Evolutionary conservation across 495 filamentous ascomycete genomes (phyloP), one percentile per base, ranked within the genome.

Genomic region (Achaetomiella virescens): DNA sequence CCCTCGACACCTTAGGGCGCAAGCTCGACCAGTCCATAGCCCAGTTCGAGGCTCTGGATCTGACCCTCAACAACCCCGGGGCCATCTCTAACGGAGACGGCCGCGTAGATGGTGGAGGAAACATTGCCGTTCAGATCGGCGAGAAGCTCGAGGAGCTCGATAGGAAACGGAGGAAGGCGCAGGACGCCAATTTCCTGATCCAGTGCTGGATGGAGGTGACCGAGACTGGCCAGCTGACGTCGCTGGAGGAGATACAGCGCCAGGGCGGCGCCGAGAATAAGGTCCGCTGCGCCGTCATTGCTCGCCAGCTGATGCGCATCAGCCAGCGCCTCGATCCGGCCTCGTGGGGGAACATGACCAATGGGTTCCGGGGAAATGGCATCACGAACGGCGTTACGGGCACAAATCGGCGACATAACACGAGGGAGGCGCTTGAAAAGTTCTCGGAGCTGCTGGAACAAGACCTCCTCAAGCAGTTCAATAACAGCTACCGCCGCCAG

Each of bases 361-460:
- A 82, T 55, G 75, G 76, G 18, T 61, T 70, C 48, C 68, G 67
- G 42, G 72, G 70, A 24, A 87, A 85, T 67, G 84, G 84, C 12
- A 61, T 75, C 38, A 76, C 72, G 46, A 81, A 74, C 64, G 70
- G 76, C 57, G 64, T 76, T 60, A 57, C 64, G 37, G 66, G 76
- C 29, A 58, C 55, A 1, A 65, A 66, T 65, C 64, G 70, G 59
- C 66, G 70, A 41, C 62, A 79, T 62, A 91, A 92, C 53, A 92
- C 92, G 5, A 80, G 88, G 55, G 91, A 96, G 68, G 81, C 95
- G 24, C 88, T 99, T 48, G 95, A 99, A 70, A 96, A 95, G 62
- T 99, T 97, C 70, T 91, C 89, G 0, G 95, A 99, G 71, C 89
- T 85, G 0, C 70, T 99, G 54, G 95, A 99, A 70, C 95, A 97